A percentile compares a stretch with the other conserved stretches of the same genome.
These are phyloP conservation scores for Trichoderma harzianum DNA, from an alignment of 2,329 filamentous ascomycete species.

Conservation along the genomic window DNA sequence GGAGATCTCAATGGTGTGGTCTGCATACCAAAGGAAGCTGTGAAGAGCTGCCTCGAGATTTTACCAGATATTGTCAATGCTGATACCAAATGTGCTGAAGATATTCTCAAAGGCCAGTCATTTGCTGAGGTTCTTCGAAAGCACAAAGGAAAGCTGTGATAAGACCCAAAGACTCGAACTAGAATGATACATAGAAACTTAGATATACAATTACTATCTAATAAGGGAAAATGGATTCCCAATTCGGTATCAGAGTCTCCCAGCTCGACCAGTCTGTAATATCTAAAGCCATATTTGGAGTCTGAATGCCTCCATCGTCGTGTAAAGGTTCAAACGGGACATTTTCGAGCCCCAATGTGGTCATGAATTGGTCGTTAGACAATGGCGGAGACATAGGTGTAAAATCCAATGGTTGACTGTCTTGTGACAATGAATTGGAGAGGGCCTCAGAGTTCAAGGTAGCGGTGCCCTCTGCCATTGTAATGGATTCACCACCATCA, in stretches of 20 bases:
- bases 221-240: background rate
- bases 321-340: background rate
- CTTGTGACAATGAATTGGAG: background rate
- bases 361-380: background rate
- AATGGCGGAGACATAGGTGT: background rate
- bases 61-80: background rate
- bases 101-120: background rate
- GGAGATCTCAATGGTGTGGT: background rate
- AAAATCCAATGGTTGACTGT: background rate
- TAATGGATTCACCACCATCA: background rate
- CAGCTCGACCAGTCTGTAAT: background rate
- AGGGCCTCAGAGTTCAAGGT: background rate
- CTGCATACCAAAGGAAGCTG: background rate
- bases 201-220: background rate
- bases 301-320: background rate
- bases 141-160: background rate
- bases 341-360: background rate
- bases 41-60: background rate
- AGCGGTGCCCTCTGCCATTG: background rate
- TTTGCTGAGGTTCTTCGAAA: background rate
- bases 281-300: background rate
- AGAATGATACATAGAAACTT: background rate
- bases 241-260: background rate
- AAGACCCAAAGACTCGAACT: background rate
- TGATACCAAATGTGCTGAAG: background rate